Conservation (phyloP, 164 flowering plant species). For the Santalum album region DNA sequence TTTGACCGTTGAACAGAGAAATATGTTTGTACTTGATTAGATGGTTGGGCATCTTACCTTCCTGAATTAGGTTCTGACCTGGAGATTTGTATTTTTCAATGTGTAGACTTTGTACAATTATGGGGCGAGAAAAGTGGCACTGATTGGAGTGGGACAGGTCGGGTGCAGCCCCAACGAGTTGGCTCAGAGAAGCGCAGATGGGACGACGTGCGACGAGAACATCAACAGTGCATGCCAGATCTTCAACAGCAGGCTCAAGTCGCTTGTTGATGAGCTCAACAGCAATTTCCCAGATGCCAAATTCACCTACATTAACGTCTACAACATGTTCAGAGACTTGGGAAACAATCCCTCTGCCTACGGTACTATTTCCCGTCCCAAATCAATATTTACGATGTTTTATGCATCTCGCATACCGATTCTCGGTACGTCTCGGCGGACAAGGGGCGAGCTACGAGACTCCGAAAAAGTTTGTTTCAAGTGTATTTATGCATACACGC, state of each 20-base stretch:
- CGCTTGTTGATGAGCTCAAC: conserved; percentile 34
- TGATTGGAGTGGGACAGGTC: conserved; percentile 61
- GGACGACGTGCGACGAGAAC: conserved; percentile 34
- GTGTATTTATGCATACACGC: too few relatives aligned
- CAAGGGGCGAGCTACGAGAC: too few relatives aligned
- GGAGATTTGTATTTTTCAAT: too few relatives aligned
- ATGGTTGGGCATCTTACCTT: too few relatives aligned
- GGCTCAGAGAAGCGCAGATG: conserved; percentile 44
- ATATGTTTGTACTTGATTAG: too few relatives aligned
- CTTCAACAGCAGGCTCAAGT: conserved; percentile 41
- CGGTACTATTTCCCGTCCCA: too few relatives aligned
- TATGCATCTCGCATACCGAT: too few relatives aligned
- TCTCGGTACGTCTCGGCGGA: too few relatives aligned
- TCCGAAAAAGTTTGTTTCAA: too few relatives aligned
- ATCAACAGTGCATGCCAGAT: conserved; percentile 49
- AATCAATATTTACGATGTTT: too few relatives aligned
- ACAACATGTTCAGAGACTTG: conserved; percentile 48
- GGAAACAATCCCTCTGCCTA: neutral
- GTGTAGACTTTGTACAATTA: conserved; percentile 30
- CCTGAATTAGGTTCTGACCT: too few relatives aligned
- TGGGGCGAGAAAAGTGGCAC: conserved; percentile 78
- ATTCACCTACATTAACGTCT: conserved; percentile 46
- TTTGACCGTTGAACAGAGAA: too few relatives aligned
- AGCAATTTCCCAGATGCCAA: conserved; percentile 26
- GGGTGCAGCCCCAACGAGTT: conserved; percentile 73